Percentiles rank a stretch among this genome's conserved stretches.
phyloP scores from a whole-genome alignment of 2,329 filamentous ascomycete species.

The Aureobasidium sp. region DNA sequence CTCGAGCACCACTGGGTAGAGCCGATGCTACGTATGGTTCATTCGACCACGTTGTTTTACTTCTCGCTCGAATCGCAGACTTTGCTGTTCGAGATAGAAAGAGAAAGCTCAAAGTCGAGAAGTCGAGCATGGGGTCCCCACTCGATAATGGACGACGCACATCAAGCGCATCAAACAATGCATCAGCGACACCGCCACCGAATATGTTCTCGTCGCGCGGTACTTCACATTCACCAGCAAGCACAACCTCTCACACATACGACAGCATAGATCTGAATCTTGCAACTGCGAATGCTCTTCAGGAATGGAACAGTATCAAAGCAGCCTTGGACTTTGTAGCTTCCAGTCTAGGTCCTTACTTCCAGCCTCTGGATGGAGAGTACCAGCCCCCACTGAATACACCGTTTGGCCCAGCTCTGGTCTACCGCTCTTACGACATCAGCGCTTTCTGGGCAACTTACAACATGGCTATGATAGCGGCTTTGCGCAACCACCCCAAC shows the following conservation, averaged over 20 bases:
- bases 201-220: conserved; percentile 17
- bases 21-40: conserved; percentile 78
- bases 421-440: conserved; percentile 82
- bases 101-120: conserved; percentile 65
- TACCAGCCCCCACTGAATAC: conserved; percentile 54
- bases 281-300: conserved; percentile 61
- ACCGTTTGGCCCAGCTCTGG: conserved; percentile 74
- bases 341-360: conserved; percentile 62
- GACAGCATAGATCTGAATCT: conserved; percentile 52
- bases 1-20: conserved; percentile 70
- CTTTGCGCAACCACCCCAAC: conserved; percentile 73
- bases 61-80: conserved; percentile 71
- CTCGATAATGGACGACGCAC: background rate
- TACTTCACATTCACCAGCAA: conserved; percentile 3
- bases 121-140: conserved; percentile 44
- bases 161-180: background rate
- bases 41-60: conserved; percentile 76
- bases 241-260: conserved; percentile 29
- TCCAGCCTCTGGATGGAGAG: conserved; percentile 66
- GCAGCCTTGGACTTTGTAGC: conserved; percentile 62
- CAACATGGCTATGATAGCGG: conserved; percentile 74
- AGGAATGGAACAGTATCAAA: conserved; percentile 72
- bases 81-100: conserved; percentile 71
- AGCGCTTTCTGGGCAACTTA: conserved; percentile 82
- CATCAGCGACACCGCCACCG: conserved; percentile 16